These are phyloP conservation scores for Xerocomellus intermedius DNA, from an alignment of 768 basidiomycete species.

Conservation along the genomic window DNA sequence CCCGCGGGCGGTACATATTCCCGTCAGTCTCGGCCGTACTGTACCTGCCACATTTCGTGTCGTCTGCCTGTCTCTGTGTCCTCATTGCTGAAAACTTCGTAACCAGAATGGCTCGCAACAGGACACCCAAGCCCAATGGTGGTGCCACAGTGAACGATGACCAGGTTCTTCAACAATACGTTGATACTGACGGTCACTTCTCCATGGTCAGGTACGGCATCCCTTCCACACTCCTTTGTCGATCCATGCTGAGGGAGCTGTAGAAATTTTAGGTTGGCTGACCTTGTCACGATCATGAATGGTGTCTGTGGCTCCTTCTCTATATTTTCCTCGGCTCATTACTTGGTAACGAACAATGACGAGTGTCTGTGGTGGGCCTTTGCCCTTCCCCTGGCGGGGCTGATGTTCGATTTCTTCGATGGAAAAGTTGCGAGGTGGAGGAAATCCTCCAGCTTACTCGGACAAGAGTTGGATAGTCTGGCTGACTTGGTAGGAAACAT, in stretches of 20 bases:
- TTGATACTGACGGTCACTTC: constrained; percentile 93
- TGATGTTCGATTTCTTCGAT: constrained; percentile 97
- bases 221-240: constrained; percentile 1
- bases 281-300: constrained; percentile 98
- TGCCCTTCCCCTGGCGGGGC: constrained; percentile 83
- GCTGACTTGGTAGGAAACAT: constrained; percentile 74
- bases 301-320: constrained; percentile 97
- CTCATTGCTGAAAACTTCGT: background rate
- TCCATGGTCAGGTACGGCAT: constrained; percentile 82
- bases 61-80: constrained; percentile 25
- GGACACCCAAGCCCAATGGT: constrained; percentile 29
- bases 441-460: constrained; percentile 91
- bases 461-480: constrained; percentile 95
- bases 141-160: constrained; percentile 1
- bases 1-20: constrained; percentile 14
- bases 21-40: constrained; percentile 7
- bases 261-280: constrained; percentile 97
- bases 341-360: constrained; percentile 76
- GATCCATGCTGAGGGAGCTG: constrained; percentile 18
- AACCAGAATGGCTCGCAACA: constrained; percentile 27
- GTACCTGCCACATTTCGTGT: constrained; percentile 22
- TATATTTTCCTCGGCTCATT: constrained; percentile 89
- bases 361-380: constrained; percentile 87
- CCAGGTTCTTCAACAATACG: constrained; percentile 72
- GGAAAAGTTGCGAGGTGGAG: constrained; percentile 98